Evolutionary conservation across 495 filamentous ascomycete genomes (phyloP).

Genomic region (Monascus purpureus): DNA sequence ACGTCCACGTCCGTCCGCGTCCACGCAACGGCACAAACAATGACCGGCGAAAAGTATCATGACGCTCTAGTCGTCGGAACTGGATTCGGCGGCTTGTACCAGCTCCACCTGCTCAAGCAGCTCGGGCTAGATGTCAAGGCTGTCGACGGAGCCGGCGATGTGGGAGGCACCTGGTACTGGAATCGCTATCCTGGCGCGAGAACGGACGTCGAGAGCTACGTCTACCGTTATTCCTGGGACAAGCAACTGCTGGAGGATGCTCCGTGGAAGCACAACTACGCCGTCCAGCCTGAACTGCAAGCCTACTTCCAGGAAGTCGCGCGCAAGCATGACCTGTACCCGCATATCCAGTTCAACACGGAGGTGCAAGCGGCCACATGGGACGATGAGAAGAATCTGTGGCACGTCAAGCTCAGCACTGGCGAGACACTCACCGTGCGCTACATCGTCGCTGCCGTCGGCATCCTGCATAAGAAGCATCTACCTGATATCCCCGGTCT

Average conservation of each 20-base stretch:
- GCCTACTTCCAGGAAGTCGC: conserved; percentile 10
- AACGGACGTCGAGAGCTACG: conserved; percentile 5
- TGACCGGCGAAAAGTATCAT: conserved; percentile 8
- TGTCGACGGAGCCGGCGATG: conserved; percentile 29
- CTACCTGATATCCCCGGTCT: conserved; percentile 18
- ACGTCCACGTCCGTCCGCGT: too few species aligned
- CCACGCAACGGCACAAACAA: background rate
- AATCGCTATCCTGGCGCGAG: conserved; percentile 14
- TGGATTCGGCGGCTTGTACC: conserved; percentile 31
- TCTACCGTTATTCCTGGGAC: conserved; percentile 17
- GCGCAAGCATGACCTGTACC: conserved; percentile 8
- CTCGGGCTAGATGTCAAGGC: conserved; percentile 21
- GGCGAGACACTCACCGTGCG: conserved; percentile 3
- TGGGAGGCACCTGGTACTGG: conserved; percentile 37
- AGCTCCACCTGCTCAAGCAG: conserved; percentile 21
- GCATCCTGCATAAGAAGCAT: conserved; percentile 4
- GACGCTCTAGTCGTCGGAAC: conserved; percentile 41
- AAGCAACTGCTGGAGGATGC: conserved; percentile 8
- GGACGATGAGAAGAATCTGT: conserved; percentile 6
- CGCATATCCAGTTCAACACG: conserved; percentile 12
- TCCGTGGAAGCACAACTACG: conserved; percentile 8
- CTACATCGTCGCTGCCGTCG: conserved; percentile 9
- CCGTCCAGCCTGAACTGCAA: conserved; percentile 10
- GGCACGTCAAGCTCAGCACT: conserved; percentile 3
- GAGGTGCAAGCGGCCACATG: conserved; percentile 7